Evolutionary conservation across 139 green algal genomes (phyloP), one percentile per base, ranked within the genome.

Genomic region (Diplosphaera chodatii): DNA sequence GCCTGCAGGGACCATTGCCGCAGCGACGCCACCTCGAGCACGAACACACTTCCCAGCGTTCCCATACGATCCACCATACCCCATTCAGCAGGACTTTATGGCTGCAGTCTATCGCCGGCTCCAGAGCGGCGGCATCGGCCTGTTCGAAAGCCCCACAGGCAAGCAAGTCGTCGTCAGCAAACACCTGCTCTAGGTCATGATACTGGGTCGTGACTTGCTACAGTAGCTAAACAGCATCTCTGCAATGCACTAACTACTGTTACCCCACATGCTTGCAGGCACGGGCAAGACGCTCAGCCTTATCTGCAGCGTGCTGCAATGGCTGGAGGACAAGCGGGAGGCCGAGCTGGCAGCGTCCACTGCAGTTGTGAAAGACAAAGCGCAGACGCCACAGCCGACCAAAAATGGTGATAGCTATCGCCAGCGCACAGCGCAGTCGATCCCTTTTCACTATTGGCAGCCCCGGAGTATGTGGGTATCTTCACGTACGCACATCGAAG

Each of bases 81-180:
- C 70, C 10, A 95, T 97, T 55, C 94, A 98, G 75, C 64, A 78
- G 34, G 70, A 80, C 1, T 89, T 98, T 55, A 98, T 98, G 94
- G 55, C 62, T 0, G 71, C 64, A 25, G 76, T 97, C 2, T 96
- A 96, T 67, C 25, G 62, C 0, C 62, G 74, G 0, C 68, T 97
- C 23, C 62, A 91, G 6, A 15, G 75, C 0, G 83, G 87, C 6
- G 77, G 84, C 0, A 78, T 97, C 3, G 93, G 85, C 13, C 64
- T 98, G 13, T 91, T 98, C 71, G 94, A 98, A 67, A 94, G 84
- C 63, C 94, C 94, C 4, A 98, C 94, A 80, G 93, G 91, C 89
- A 18, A 27, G 13, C 48, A n/a, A 10, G 37, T 10, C 6, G 37
- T 48, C 10, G 37, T n/a, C n/a, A n/a, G n/a, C n/a, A n/a, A n/a